These are phyloP conservation scores for Fusarium sp. DNA, from an alignment of 2,329 filamentous ascomycete genomes.

Conservation along the genomic window DNA sequence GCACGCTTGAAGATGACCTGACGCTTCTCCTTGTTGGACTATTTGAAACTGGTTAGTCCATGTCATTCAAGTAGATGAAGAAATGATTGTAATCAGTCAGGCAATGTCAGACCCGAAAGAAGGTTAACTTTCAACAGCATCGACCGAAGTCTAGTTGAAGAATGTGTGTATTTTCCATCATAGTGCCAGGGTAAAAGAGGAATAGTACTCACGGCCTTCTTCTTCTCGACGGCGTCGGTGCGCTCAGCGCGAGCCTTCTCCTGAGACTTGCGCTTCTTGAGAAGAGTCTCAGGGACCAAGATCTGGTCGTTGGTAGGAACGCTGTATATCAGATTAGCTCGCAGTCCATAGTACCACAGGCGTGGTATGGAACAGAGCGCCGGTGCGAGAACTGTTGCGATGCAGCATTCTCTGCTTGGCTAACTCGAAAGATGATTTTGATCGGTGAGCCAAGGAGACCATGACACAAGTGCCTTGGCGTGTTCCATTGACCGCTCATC, in stretches of 20 bases:
- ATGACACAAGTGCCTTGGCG: constrained; percentile 8
- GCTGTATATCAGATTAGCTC: constrained; percentile 81
- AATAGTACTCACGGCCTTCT: constrained; percentile 84
- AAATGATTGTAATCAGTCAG: constrained; percentile 49
- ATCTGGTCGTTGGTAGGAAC: constrained; percentile 96
- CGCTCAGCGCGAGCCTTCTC: constrained; percentile 98
- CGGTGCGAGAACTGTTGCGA: constrained; percentile 91
- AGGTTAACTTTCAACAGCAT: constrained; percentile 99
- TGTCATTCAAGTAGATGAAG: constrained; percentile 32
- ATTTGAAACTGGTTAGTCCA: constrained; percentile 56
- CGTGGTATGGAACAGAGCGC: constrained; percentile 75
- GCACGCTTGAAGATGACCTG: constrained; percentile 99
- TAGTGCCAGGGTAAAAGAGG: constrained; percentile 55
- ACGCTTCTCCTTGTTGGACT: constrained; percentile 99
- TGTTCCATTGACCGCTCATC: constrained; percentile 67
- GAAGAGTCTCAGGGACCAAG: constrained; percentile 97
- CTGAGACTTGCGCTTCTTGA: constrained; percentile 99
- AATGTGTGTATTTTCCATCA: constrained; percentile 88
- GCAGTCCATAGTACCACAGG: constrained; percentile 71
- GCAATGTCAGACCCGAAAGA: constrained; percentile 96
- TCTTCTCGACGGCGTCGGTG: constrained; percentile 82
- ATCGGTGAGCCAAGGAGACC: constrained; percentile 73
- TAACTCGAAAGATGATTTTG: constrained; percentile 84
- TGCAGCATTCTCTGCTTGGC: constrained; percentile 92
- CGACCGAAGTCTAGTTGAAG: constrained; percentile 94